Evolutionary conservation across 306 rosid species (phyloP), one percentile per base, ranked within the genome.

Genomic region (Vachellia pachyceras): DNA sequence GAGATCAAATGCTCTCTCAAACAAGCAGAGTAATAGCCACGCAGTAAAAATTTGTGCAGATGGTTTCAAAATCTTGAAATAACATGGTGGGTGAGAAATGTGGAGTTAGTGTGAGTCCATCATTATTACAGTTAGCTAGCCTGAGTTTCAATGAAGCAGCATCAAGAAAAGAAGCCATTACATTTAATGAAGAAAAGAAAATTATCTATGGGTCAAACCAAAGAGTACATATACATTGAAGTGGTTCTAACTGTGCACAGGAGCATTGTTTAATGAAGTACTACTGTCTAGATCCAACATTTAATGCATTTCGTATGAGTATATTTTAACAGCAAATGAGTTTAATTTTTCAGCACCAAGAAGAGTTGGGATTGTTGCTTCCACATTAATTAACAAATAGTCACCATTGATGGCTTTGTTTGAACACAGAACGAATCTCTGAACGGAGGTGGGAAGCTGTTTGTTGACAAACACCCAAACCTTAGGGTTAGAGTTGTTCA

Each of bases 371-470:
- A 54, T 20, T 3, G 8, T n/a, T n/a, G 61, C 29, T 55, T 55
- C 13, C 1, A 55, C 12, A 52, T 18, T 18, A 5, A 17, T 14
- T 47, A 14, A 6, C 14, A 58, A 23, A 10, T 10, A 23, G 2
- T 58, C 9, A 58, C 37, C 18, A 58, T 29, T 63, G 41, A 33
- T 49, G 4, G 14, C 14, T 49, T 49, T 13, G 17, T 1, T 45
- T n/a, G 60, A 18, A 6, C 2, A 6, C 85, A 94, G 97, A 94
- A 94, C 46, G 97, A 94, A 87, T 80, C 97, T 29, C 85, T 91
- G 10, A 94, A 92, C 11, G 94, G 97, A 1, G 97, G 97, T 18
- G 98, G 98, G 76, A 94, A 94, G 45, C 94, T 92, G 10, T 94
- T 92, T 23, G 97, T 94, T 13, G 90, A 88, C 82, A 94, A 94